phyloP scores from a whole-genome alignment of 106 monocot species.

The Apostasia shenzhenica region DNA sequence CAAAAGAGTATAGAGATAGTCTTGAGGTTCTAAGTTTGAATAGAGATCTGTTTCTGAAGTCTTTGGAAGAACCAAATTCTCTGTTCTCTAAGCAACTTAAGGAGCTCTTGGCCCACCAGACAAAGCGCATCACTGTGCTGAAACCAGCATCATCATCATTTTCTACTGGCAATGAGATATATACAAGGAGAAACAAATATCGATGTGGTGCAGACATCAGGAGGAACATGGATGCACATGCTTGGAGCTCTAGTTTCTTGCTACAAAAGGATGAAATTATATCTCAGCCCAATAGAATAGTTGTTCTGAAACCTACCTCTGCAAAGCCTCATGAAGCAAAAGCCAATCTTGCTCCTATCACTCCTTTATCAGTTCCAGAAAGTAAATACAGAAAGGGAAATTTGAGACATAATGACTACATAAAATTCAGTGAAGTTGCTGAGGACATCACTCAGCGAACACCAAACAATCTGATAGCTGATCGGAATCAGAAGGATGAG shows the following conservation, averaged over 20 bases:
- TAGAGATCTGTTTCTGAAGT: conserved; percentile 80
- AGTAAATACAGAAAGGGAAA: conserved; percentile 6
- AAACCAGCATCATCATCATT: conserved; percentile 32
- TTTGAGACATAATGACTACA: conserved; percentile 11
- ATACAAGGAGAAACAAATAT: conserved; percentile 6
- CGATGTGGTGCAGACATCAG: neutral
- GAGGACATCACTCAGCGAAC: conserved; percentile 42
- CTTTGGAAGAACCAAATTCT: conserved; percentile 84
- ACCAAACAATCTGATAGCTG: conserved; percentile 32
- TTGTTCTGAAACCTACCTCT: conserved; percentile 78
- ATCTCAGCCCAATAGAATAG: conserved; percentile 82
- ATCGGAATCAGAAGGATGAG: conserved; percentile 37
- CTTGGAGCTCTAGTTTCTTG: conserved; percentile 13
- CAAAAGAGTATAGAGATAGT: conserved; percentile 83
- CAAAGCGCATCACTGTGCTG: conserved; percentile 49
- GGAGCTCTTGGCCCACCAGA: conserved; percentile 23
- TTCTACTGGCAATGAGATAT: conserved; percentile 2
- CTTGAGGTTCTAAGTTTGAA: conserved; percentile 96
- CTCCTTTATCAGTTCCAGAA: conserved; percentile 7
- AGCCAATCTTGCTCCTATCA: conserved; percentile 5
- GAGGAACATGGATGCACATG: neutral
- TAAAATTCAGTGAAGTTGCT: conserved; percentile 34
- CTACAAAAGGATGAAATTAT: conserved; percentile 27
- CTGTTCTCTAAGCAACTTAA: conserved; percentile 45
- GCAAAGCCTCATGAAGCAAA: conserved; percentile 22